Evolutionary conservation across 768 basidiomycete genomes (phyloP).

Genomic region (Rhizopogon salebrosus): DNA sequence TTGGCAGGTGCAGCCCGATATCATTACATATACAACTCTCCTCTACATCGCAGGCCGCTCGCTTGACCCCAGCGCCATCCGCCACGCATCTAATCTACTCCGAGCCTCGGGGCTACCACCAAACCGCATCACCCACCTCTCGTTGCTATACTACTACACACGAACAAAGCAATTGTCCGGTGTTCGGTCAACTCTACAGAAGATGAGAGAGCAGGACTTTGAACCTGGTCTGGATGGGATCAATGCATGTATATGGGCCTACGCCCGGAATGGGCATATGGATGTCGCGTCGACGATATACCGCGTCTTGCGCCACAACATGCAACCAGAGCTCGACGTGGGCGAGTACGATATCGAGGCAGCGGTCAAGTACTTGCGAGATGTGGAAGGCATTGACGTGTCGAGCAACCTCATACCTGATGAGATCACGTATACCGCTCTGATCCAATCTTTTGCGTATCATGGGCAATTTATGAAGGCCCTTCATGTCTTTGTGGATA

Average conservation of each 20-base stretch:
- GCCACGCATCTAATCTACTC: conserved; percentile 51
- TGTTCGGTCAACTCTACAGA: conserved; percentile 49
- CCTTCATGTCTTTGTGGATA: conserved; percentile 59
- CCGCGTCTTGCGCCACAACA: conserved; percentile 53
- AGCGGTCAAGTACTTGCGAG: conserved; percentile 33
- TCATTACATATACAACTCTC: conserved; percentile 65
- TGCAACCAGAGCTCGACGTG: conserved; percentile 29
- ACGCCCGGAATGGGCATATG: conserved; percentile 43
- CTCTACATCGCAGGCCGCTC: conserved; percentile 59
- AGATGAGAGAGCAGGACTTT: conserved; percentile 45
- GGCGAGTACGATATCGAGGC: conserved; percentile 32
- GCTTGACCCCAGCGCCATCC: conserved; percentile 34
- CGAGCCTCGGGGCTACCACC: conserved; percentile 48
- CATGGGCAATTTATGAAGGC: conserved; percentile 58
- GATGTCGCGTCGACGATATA: conserved; percentile 62
- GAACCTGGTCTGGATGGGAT: conserved; percentile 59
- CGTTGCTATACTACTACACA: conserved; percentile 53
- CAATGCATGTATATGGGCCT: conserved; percentile 72
- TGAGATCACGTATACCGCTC: conserved; percentile 56
- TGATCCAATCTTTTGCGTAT: conserved; percentile 70
- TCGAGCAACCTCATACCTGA: conserved; percentile 47
- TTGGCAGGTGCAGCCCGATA: conserved; percentile 42
- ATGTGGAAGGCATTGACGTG: conserved; percentile 42
- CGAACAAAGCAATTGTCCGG: conserved; percentile 41
- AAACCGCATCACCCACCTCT: conserved; percentile 58